Base-by-base conservation (phyloP, 768 basidiomycete genomes). In the Tricholoma saponaceum region DNA sequence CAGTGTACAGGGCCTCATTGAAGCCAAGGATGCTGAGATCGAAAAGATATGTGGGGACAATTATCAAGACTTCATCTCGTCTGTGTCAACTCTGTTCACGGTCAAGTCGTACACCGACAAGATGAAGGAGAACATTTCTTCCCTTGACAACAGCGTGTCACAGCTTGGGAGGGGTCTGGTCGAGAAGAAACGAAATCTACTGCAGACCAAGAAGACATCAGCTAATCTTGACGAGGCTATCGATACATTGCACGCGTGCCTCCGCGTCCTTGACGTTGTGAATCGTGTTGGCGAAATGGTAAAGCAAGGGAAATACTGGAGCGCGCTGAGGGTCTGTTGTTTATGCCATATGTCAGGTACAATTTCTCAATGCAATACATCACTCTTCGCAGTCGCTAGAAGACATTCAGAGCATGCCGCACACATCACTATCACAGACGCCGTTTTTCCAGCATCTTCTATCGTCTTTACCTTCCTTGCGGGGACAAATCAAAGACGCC, bases 61-160 rank as follows among this genome's bases (percentile, higher is more conserved):
- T 71, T 98, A 98, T 67, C 93, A 95, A 73, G 96, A 98, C 73
- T 99, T 99, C 65, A 95, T 98, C 32, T 87, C 89, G 26, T 97
- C 95, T 18, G 95, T 98, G 14, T 93, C 94, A n/a, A 98, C 95
- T 2, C 79, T 99, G 60, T 89, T 98, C 72, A 89, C 89, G 49
- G 93, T 99, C 69, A 89, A 98, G 71, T 93, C 95, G 18, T 98
- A 97, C 67, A 98, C 97, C 35, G 92, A 89, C 63, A 93, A 89
- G 72, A 85, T 99, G 66, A 87, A 92, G 66, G 88, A 96, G 66
- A 91, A 87, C 67, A 97, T 98, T 60, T 83, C 85, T n/a, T 83
- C 89, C 50, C 77, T 98, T 50, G 96, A 99, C 72, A 77, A 83
- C 25, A 92, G 86, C 62, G 93, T 98, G 51, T 86, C 90, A 7